phyloP scores from a whole-genome alignment of 2,329 filamentous ascomycete species.

The Bisporella sp. region DNA sequence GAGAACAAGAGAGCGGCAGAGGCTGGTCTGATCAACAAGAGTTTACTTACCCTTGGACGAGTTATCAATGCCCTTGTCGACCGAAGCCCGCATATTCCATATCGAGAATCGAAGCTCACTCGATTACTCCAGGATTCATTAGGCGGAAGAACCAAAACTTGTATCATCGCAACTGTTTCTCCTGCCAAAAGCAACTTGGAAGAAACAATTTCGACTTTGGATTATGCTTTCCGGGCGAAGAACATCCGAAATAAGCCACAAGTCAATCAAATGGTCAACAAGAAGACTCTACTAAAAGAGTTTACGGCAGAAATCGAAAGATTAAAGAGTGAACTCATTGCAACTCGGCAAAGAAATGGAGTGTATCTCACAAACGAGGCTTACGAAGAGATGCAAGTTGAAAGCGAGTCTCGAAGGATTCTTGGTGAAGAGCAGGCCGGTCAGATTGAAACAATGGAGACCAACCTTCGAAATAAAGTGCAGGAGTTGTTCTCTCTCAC shows the following conservation, averaged over 20 bases:
- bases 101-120: slow-evolving; percentile 91
- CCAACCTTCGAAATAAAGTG: slow-evolving; percentile 84
- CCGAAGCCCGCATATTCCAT: slow-evolving; percentile 79
- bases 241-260: slow-evolving; percentile 98
- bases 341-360: slow-evolving; percentile 86
- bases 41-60: slow-evolving; percentile 83
- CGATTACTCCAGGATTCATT: slow-evolving; percentile 92
- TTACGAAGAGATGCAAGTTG: slow-evolving; percentile 84
- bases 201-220: slow-evolving; percentile 95
- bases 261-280: slow-evolving; percentile 84
- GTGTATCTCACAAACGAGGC: slow-evolving; percentile 86
- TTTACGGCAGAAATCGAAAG: slow-evolving; percentile 92
- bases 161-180: slow-evolving; percentile 95
- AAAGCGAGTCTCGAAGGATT: slow-evolving; percentile 88
- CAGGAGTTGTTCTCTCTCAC: slow-evolving; percentile 86
- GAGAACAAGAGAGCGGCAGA: slow-evolving; percentile 97
- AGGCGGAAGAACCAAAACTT: slow-evolving; percentile 92
- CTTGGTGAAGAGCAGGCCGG: slow-evolving; percentile 87
- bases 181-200: slow-evolving; percentile 93
- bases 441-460: slow-evolving; percentile 87
- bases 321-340: slow-evolving; percentile 87
- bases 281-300: slow-evolving; percentile 84
- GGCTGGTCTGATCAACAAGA: slow-evolving; percentile 97
- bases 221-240: slow-evolving; percentile 96
- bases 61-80: slow-evolving; percentile 98